These are phyloP conservation scores for Glycine latifolia DNA, from an alignment of 306 rosid species.

Conservation along the genomic window DNA sequence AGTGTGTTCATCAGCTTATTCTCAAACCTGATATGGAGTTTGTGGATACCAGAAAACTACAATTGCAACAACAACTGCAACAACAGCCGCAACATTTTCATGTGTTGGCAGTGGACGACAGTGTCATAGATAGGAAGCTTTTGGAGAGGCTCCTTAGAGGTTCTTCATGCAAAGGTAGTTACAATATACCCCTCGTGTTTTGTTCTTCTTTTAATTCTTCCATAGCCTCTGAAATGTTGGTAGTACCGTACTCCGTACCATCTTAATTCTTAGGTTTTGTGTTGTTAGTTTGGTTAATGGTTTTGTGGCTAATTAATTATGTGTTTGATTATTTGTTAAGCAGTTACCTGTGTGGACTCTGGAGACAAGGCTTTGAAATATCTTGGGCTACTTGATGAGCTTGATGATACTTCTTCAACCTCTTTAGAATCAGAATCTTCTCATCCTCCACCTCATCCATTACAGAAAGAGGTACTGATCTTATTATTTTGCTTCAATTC, in stretches of 20 bases:
- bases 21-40: slow-evolving; percentile 53
- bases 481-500: neutral
- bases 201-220: neutral
- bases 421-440: slow-evolving; percentile 55
- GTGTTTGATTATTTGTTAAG: neutral
- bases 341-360: slow-evolving; percentile 94
- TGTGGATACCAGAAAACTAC: slow-evolving; percentile 43
- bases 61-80: slow-evolving; percentile 31
- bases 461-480: slow-evolving; percentile 49
- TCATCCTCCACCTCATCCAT: slow-evolving; percentile 36
- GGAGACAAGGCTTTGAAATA: slow-evolving; percentile 94
- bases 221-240: neutral
- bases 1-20: slow-evolving; percentile 4
- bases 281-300: neutral
- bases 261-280: slow-evolving; percentile 1
- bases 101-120: slow-evolving; percentile 95
- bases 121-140: slow-evolving; percentile 77
- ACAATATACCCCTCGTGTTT: neutral
- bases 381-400: slow-evolving; percentile 72
- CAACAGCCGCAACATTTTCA: slow-evolving; percentile 75
- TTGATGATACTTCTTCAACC: slow-evolving; percentile 54
- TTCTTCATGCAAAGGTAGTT: slow-evolving; percentile 87
- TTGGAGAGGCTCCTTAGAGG: slow-evolving; percentile 81
- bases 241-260: neutral
- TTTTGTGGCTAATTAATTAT: neutral